Evolutionary conservation across 2,329 filamentous ascomycete species (phyloP).

Genomic region (Colletotrichum lini): DNA sequence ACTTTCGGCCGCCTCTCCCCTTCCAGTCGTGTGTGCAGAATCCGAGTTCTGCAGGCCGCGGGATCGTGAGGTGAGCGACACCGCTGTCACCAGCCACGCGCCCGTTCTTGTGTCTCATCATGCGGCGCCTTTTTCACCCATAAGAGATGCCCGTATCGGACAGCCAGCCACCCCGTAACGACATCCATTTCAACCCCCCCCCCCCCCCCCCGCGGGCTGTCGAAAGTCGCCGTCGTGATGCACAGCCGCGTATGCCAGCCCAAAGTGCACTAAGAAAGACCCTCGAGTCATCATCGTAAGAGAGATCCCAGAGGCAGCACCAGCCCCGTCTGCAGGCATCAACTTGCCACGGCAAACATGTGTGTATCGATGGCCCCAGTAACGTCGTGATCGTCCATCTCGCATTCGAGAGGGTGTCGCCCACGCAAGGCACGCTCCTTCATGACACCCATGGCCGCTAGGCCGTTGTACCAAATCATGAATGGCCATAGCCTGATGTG

Average conservation of each 20-base stretch:
- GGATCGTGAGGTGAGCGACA: neutral
- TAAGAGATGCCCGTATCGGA: constrained; percentile 33
- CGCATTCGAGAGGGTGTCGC: constrained; percentile 20
- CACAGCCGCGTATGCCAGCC: neutral
- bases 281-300: too few relatives aligned
- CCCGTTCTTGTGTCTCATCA: too few relatives aligned
- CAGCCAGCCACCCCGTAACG: neutral
- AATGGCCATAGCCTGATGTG: too few relatives aligned
- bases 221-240: neutral
- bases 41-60: neutral
- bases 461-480: too few relatives aligned
- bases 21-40: neutral
- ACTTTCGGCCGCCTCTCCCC: neutral
- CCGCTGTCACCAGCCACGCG: too few relatives aligned
- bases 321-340: neutral
- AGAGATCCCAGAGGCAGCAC: neutral
- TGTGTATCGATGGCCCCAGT: neutral
- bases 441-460: neutral
- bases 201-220: too few relatives aligned
- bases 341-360: neutral
- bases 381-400: constrained; percentile 21
- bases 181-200: too few relatives aligned
- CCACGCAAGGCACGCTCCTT: neutral
- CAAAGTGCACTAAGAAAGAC: neutral
- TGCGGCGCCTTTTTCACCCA: too few relatives aligned